Evolutionary conservation across 306 rosid species (phyloP).

Genomic region (Dicorynia guianensis): DNA sequence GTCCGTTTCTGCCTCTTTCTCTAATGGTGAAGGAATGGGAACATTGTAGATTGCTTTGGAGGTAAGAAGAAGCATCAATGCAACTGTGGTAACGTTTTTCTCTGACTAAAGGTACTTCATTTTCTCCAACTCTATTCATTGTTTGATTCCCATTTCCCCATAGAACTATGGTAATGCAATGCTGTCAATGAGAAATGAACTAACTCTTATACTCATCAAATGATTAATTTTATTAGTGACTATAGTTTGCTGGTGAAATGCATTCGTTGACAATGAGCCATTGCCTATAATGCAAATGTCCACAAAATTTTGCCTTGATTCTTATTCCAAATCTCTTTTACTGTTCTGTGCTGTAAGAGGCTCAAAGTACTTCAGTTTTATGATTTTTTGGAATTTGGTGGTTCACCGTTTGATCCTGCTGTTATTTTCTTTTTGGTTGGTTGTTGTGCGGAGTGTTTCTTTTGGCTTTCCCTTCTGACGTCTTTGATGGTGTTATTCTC

Average conservation of each 20-base stretch:
- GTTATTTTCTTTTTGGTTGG: too few relatives aligned
- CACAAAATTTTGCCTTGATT: background rate
- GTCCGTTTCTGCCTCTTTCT: conserved; percentile 33
- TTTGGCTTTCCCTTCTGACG: background rate
- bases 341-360: background rate
- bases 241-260: conserved; percentile 3
- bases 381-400: conserved; percentile 28
- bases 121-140: conserved; percentile 25
- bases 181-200: conserved; percentile 12
- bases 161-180: background rate
- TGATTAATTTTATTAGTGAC: background rate
- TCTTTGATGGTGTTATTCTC: conserved; percentile 26
- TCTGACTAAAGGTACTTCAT: conserved; percentile 44
- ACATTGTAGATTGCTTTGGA: conserved; percentile 32
- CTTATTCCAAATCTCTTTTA: conserved; percentile 25
- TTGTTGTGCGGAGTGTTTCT: background rate
- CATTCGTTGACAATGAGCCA: background rate
- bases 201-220: conserved; percentile 5
- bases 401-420: background rate
- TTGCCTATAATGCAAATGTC: background rate
- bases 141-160: conserved; percentile 29
- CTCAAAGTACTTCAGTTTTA: background rate
- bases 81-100: background rate
- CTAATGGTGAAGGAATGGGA: conserved; percentile 29
- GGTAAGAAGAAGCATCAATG: conserved; percentile 29